These are phyloP conservation scores for Neospermospora avenae DNA, from an alignment of 2,329 filamentous ascomycete genomes.

Conservation along the genomic window DNA sequence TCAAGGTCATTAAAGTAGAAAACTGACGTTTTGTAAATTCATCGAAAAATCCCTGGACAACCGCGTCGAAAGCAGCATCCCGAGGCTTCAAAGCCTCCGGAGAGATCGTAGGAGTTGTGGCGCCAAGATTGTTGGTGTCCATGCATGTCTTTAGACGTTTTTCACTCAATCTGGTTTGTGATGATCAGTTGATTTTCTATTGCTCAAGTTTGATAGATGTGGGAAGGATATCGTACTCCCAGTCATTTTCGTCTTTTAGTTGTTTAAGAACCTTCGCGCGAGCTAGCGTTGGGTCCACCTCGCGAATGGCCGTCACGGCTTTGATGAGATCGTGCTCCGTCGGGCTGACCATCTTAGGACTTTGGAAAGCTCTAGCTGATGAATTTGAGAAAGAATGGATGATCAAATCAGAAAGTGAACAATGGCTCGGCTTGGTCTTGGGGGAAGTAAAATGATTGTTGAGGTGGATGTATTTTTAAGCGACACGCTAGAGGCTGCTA, in stretches of 20 bases:
- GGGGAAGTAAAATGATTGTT: no score
- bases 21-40: neutral
- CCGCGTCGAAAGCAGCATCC: neutral
- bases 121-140: neutral
- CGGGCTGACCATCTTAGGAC: neutral
- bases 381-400: no score
- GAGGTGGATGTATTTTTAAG: no score
- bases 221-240: neutral
- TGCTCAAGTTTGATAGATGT: neutral
- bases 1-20: no score
- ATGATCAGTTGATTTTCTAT: neutral
- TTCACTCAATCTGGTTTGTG: slow-evolving; percentile 1
- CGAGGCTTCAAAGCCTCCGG: neutral
- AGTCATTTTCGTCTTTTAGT: slow-evolving; percentile 3
- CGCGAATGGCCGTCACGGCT: neutral
- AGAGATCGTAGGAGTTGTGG: neutral
- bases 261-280: slow-evolving; percentile 5
- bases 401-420: no score
- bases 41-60: neutral
- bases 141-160: slow-evolving; percentile 6
- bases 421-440: no score
- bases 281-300: neutral
- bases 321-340: neutral
- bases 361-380: no score
- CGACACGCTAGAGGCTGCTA: no score